Conservation (phyloP, 148 eudicot species). For the Cornus suecica region DNA sequence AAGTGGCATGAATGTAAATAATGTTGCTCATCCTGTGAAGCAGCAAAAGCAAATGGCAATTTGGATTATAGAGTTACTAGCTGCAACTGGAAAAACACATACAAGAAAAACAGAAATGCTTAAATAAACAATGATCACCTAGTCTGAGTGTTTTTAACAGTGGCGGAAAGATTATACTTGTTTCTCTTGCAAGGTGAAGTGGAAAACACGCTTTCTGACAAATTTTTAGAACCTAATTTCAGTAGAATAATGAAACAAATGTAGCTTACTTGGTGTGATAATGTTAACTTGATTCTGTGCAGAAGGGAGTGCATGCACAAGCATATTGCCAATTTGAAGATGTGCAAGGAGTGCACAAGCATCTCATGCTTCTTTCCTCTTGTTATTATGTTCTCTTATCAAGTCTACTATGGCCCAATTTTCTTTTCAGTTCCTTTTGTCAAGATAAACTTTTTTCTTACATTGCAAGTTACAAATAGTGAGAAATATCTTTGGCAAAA, state of each 20-base stretch:
- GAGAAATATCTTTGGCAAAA: no score
- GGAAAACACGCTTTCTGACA: background rate
- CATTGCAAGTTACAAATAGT: no score
- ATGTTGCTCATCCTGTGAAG: background rate
- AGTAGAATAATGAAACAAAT: background rate
- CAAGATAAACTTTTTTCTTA: no score
- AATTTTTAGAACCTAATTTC: background rate
- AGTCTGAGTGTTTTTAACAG: background rate
- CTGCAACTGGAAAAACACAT: background rate
- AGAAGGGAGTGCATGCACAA: no score
- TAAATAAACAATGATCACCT: background rate
- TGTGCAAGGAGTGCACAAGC: no score
- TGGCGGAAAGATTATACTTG: background rate
- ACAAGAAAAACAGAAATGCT: background rate
- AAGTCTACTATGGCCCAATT: no score
- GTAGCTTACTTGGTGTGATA: background rate
- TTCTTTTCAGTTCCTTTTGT: no score
- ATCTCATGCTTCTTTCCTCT: no score
- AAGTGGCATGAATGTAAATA: background rate
- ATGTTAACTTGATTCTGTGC: no score
- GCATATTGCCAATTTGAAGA: no score
- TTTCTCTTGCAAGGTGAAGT: background rate
- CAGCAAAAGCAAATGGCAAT: background rate
- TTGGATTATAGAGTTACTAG: background rate
- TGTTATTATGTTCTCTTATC: no score